These are phyloP conservation scores for Salvia miltiorrhiza DNA, from an alignment of 257 asterid species.

Conservation along the genomic window DNA sequence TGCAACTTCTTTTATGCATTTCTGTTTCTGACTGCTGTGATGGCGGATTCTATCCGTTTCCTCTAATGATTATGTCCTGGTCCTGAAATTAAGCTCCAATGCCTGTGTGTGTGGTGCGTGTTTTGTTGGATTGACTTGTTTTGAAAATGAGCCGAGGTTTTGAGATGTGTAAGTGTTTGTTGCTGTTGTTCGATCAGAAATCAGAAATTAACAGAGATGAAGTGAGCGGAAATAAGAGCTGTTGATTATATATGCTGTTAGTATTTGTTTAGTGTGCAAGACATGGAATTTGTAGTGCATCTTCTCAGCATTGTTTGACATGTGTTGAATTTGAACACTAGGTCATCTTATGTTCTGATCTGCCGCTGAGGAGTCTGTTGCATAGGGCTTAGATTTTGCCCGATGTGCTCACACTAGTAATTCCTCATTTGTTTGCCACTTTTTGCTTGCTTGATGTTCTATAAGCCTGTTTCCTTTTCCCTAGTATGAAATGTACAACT, in stretches of 20 bases:
- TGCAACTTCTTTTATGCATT: neutral
- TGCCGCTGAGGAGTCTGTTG: neutral
- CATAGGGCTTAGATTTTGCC: neutral
- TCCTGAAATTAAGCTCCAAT: slow-evolving; percentile 1
- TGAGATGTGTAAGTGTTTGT: neutral
- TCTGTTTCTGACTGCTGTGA: slow-evolving; percentile 6
- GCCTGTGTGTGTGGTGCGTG: neutral
- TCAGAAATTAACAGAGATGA: neutral
- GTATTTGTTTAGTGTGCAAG: neutral
- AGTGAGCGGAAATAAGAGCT: neutral
- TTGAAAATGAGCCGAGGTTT: neutral
- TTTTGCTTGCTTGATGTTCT: neutral
- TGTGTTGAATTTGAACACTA: neutral
- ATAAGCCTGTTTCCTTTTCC: neutral
- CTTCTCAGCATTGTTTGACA: neutral
- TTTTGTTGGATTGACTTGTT: neutral
- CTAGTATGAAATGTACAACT: neutral
- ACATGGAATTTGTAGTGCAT: neutral
- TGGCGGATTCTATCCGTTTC: slow-evolving; percentile 3
- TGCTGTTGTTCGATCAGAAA: neutral
- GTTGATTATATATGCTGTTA: neutral
- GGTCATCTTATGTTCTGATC: neutral
- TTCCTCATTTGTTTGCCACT: neutral
- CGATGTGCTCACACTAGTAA: neutral
- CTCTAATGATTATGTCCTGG: neutral